phyloP scores from a whole-genome alignment of 208 protist genomes.

The Leishmania gerbilli region DNA sequence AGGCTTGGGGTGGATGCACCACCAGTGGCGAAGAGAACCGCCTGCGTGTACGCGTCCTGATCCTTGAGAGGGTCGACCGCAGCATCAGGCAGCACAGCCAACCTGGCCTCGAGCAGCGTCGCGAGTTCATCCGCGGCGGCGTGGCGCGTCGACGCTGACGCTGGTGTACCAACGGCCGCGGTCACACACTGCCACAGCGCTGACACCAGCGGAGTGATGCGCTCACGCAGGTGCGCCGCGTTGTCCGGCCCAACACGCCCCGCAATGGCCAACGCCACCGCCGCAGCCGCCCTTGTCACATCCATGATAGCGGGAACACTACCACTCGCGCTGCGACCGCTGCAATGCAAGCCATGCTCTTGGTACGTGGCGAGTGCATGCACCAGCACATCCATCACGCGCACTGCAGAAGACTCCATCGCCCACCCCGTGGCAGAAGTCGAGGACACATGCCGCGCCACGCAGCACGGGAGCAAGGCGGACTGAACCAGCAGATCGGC shows the following conservation, averaged over 20 bases:
- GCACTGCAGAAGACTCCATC: slow-evolving; percentile 4
- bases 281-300: slow-evolving; percentile 7
- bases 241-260: not conserved
- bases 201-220: slow-evolving; percentile 4
- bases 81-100: slow-evolving; percentile 15
- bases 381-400: slow-evolving; percentile 19
- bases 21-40: slow-evolving; percentile 31
- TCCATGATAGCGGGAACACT: slow-evolving; percentile 5
- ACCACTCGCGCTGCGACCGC: not conserved
- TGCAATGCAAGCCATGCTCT: not conserved
- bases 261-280: slow-evolving; percentile 7
- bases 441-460: slow-evolving; percentile 21
- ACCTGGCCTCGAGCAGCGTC: slow-evolving; percentile 6
- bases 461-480: slow-evolving; percentile 33
- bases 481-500: slow-evolving; percentile 20
- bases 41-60: slow-evolving; percentile 33
- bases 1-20: slow-evolving; percentile 5
- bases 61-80: slow-evolving; percentile 8
- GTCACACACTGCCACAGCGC: slow-evolving; percentile 11
- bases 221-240: slow-evolving; percentile 3
- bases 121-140: slow-evolving; percentile 11
- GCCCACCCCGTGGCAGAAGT: not conserved
- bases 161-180: not conserved
- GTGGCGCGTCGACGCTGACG: not conserved
- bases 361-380: slow-evolving; percentile 11